These are phyloP conservation scores for Neonectria faginata DNA, from an alignment of 2,329 filamentous ascomycete genomes.

Conservation along the genomic window DNA sequence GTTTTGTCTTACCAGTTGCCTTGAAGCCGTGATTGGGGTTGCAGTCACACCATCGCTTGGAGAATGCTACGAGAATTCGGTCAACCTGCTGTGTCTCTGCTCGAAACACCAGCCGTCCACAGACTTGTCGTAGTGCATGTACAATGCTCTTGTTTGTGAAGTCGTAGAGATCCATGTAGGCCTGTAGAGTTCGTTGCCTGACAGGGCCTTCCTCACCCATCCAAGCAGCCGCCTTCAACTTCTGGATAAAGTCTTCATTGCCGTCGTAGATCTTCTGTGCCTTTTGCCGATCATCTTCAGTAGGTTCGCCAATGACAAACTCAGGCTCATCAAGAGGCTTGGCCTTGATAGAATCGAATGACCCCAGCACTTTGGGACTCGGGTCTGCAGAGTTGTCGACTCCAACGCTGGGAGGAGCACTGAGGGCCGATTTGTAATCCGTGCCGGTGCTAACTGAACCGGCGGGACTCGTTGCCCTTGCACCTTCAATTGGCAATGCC, in stretches of 20 bases:
- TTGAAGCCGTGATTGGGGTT: slow-evolving; percentile 96
- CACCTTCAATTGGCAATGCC: slow-evolving; percentile 57
- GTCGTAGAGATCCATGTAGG: slow-evolving; percentile 94
- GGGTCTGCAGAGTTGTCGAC: slow-evolving; percentile 56
- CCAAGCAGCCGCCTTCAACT: slow-evolving; percentile 86
- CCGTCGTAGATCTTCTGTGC: slow-evolving; percentile 88
- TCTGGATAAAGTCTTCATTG: slow-evolving; percentile 82
- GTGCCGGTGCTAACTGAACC: slow-evolving; percentile 54
- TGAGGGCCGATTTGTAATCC: slow-evolving; percentile 57
- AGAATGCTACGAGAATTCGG: slow-evolving; percentile 89
- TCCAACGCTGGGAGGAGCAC: slow-evolving; percentile 58
- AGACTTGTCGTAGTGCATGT: slow-evolving; percentile 81
- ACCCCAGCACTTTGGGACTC: slow-evolving; percentile 51
- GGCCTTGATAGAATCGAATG: slow-evolving; percentile 49
- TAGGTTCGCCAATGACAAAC: slow-evolving; percentile 68
- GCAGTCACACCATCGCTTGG: slow-evolving; percentile 91
- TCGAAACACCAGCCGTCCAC: slow-evolving; percentile 82
- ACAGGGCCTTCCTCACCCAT: slow-evolving; percentile 80
- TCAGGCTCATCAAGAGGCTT: slow-evolving; percentile 69
- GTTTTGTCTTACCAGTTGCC: slow-evolving; percentile 72
- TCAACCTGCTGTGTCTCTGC: slow-evolving; percentile 98
- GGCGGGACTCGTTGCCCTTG: slow-evolving; percentile 49
- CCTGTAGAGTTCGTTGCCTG: slow-evolving; percentile 69
- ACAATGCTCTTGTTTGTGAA: slow-evolving; percentile 86
- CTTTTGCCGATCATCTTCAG: slow-evolving; percentile 78